Evolutionary conservation across 2,329 filamentous ascomycete genomes (phyloP).

Genomic region (Cytospora piceicola): DNA sequence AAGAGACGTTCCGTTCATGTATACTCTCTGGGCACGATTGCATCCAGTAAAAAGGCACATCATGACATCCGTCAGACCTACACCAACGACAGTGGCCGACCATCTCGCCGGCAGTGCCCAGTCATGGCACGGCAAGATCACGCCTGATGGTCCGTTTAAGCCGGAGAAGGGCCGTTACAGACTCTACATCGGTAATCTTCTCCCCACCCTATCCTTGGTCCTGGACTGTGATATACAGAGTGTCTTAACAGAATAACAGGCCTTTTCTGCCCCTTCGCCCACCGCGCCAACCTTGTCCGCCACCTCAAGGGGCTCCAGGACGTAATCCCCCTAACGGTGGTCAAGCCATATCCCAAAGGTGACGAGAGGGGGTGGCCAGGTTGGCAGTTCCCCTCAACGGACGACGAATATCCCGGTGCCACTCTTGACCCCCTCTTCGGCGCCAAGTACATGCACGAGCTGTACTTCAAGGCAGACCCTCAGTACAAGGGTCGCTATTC

Average conservation of each 20-base stretch:
- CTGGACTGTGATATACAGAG: constrained; percentile 11
- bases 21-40: background rate
- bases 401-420: constrained; percentile 60
- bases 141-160: constrained; percentile 33
- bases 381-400: constrained; percentile 59
- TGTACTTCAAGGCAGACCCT: constrained; percentile 65
- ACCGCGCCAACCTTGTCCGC: constrained; percentile 61
- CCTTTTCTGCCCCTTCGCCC: constrained; percentile 68
- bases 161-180: constrained; percentile 37
- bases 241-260: constrained; percentile 42
- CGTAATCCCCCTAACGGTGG: constrained; percentile 59
- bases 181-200: constrained; percentile 36
- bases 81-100: constrained; percentile 16
- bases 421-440: constrained; percentile 64
- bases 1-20: no score
- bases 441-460: constrained; percentile 61
- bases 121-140: constrained; percentile 38
- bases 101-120: constrained; percentile 27
- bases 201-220: background rate
- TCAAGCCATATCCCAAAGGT: constrained; percentile 69
- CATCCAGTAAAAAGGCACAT: constrained; percentile 14
- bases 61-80: constrained; percentile 20
- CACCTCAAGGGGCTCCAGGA: constrained; percentile 61
- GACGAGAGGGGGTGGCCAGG: constrained; percentile 65
- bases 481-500: constrained; percentile 64